phyloP scores from a whole-genome alignment of 1,284 basidiomycete species.

The Fistulina hepatica region DNA sequence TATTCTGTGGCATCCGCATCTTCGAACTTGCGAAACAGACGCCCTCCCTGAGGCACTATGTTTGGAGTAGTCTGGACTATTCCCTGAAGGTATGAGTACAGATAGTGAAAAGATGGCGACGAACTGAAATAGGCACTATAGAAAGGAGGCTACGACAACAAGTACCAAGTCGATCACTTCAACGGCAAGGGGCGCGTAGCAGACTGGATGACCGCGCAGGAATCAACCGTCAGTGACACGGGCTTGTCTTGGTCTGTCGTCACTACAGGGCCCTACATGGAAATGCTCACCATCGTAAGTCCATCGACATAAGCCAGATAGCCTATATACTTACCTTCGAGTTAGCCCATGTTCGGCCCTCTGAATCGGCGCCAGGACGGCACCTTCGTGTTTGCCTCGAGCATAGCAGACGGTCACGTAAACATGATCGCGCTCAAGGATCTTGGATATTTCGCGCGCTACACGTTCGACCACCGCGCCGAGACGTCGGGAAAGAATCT shows the following conservation, averaged over 20 bases:
- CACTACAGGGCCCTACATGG: slow-evolving; percentile 35
- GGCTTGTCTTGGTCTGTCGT: slow-evolving; percentile 27
- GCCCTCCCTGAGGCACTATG: slow-evolving; percentile 30
- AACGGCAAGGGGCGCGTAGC: slow-evolving; percentile 25
- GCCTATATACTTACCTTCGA: not conserved
- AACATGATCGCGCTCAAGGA: slow-evolving; percentile 36
- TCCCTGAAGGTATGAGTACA: slow-evolving; percentile 27
- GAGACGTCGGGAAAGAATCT: slow-evolving; percentile 30
- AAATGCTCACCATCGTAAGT: slow-evolving; percentile 26
- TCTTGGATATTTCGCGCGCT: slow-evolving; percentile 36
- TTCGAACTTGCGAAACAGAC: slow-evolving; percentile 36
- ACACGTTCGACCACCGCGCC: slow-evolving; percentile 34
- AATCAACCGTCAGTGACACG: slow-evolving; percentile 19
- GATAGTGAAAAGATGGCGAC: not conserved
- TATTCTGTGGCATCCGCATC: slow-evolving; percentile 32
- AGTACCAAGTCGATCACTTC: slow-evolving; percentile 28
- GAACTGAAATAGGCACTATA: slow-evolving; percentile 8
- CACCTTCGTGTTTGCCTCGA: slow-evolving; percentile 33
- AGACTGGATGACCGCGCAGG: slow-evolving; percentile 17
- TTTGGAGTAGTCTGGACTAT: slow-evolving; percentile 39
- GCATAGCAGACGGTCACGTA: slow-evolving; percentile 28
- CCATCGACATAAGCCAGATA: not conserved
- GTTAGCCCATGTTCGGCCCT: slow-evolving; percentile 29
- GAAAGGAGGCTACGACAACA: slow-evolving; percentile 26
- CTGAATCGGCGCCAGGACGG: slow-evolving; percentile 30